Conservation (phyloP, 768 basidiomycete genomes). For the Lanmaoa rubissima region DNA sequence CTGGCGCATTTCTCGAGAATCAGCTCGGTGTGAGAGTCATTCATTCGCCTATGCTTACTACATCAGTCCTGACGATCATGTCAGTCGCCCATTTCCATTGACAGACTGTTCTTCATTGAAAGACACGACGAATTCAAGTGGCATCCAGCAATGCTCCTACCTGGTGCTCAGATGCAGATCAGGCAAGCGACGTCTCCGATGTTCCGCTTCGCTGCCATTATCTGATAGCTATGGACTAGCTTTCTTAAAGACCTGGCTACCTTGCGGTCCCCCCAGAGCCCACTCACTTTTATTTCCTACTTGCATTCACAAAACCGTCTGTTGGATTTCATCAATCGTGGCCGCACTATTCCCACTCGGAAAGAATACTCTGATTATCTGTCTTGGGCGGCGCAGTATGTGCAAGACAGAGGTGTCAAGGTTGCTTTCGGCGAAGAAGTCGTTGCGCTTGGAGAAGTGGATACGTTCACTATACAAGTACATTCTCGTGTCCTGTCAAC, state of each 20-base stretch:
- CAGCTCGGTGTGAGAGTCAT: conserved; percentile 11
- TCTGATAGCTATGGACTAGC: conserved; percentile 26
- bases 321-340: conserved; percentile 51
- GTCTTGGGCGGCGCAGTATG: conserved; percentile 47
- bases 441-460: conserved; percentile 35
- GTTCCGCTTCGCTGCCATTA: not conserved
- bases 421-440: conserved; percentile 49
- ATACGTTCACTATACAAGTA: conserved; percentile 38
- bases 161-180: conserved; percentile 53
- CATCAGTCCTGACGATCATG: not conserved
- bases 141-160: conserved; percentile 57
- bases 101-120: conserved; percentile 46
- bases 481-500: conserved; percentile 36
- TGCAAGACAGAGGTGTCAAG: conserved; percentile 41
- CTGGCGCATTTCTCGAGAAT: conserved; percentile 47
- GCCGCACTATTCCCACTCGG: conserved; percentile 49
- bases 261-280: conserved; percentile 48
- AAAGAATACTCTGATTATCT: conserved; percentile 56
- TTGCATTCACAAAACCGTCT: conserved; percentile 49
- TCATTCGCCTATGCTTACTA: not conserved
- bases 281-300: conserved; percentile 53
- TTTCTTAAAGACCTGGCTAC: conserved; percentile 56
- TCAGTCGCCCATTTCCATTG: conserved; percentile 21
- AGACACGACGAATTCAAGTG: conserved; percentile 46
- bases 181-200: conserved; percentile 31